phyloP scores from a whole-genome alignment of 176 grass and related monocot species.

The Avena eriantha region DNA sequence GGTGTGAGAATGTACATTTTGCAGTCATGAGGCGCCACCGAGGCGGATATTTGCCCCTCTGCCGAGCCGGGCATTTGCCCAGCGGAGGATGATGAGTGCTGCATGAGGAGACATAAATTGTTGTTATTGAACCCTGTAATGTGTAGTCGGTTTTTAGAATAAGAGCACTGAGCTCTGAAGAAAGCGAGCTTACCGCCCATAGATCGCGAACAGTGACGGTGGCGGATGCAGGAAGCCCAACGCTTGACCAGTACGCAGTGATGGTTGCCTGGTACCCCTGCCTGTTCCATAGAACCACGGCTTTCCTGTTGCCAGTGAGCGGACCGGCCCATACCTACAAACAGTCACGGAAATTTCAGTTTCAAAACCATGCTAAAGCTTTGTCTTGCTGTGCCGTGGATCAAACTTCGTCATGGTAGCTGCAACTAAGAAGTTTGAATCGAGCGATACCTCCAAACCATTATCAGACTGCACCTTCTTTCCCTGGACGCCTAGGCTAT shows the following conservation, averaged over 20 bases:
- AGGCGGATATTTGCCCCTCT: constrained; percentile 57
- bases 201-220: constrained; percentile 74
- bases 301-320: constrained; percentile 73
- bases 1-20: constrained; percentile 91
- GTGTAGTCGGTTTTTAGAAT: not conserved
- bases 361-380: not conserved
- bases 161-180: constrained; percentile 2
- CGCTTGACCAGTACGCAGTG: constrained; percentile 61
- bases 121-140: not conserved
- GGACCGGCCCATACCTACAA: constrained; percentile 80
- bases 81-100: constrained; percentile 64
- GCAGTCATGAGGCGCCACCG: constrained; percentile 72
- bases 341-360: not conserved
- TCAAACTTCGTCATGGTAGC: not conserved
- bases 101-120: not conserved
- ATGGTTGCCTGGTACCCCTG: constrained; percentile 62
- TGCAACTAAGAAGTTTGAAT: not conserved
- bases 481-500: constrained; percentile 84
- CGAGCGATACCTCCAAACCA: constrained; percentile 61
- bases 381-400: not conserved
- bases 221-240: constrained; percentile 60
- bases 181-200: constrained; percentile 72
- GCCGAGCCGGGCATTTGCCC: not conserved
- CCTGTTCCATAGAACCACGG: constrained; percentile 83
- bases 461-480: constrained; percentile 76